Conservation (phyloP, 306 rosid genomes). For the Lathyrus aphaca region DNA sequence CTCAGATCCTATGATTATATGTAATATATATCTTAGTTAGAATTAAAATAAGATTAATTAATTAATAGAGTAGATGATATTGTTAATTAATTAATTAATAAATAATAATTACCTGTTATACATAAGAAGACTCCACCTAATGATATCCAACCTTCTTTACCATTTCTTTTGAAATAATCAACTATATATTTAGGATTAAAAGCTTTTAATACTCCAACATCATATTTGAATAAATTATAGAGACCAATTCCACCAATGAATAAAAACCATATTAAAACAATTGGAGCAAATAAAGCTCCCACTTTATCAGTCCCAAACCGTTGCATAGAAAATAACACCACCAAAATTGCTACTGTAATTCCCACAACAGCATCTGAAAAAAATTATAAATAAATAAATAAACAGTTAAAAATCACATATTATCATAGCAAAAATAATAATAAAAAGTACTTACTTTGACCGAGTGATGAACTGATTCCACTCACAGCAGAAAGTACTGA, state of each 20-base stretch:
- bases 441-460: slow-evolving; percentile 47
- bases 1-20: slow-evolving; percentile 60
- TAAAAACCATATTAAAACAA: slow-evolving; percentile 41
- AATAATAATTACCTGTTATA: slow-evolving; percentile 40
- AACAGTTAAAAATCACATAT: neutral
- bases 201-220: slow-evolving; percentile 47
- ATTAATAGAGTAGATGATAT: neutral
- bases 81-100: neutral
- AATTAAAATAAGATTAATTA: slow-evolving; percentile 11
- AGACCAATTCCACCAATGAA: slow-evolving; percentile 51
- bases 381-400: neutral
- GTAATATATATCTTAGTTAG: neutral
- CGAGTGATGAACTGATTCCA: slow-evolving; percentile 64
- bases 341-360: slow-evolving; percentile 42
- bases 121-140: slow-evolving; percentile 57
- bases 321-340: slow-evolving; percentile 40
- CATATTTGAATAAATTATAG: slow-evolving; percentile 50
- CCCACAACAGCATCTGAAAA: slow-evolving; percentile 48
- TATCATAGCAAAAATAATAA: neutral
- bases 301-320: slow-evolving; percentile 58
- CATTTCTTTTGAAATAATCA: slow-evolving; percentile 54
- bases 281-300: slow-evolving; percentile 50
- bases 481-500: slow-evolving; percentile 85
- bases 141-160: slow-evolving; percentile 53
- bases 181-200: slow-evolving; percentile 51